These are phyloP conservation scores for Samsoniella hepiali DNA, from an alignment of 2,329 filamentous ascomycete species.

Conservation along the genomic window DNA sequence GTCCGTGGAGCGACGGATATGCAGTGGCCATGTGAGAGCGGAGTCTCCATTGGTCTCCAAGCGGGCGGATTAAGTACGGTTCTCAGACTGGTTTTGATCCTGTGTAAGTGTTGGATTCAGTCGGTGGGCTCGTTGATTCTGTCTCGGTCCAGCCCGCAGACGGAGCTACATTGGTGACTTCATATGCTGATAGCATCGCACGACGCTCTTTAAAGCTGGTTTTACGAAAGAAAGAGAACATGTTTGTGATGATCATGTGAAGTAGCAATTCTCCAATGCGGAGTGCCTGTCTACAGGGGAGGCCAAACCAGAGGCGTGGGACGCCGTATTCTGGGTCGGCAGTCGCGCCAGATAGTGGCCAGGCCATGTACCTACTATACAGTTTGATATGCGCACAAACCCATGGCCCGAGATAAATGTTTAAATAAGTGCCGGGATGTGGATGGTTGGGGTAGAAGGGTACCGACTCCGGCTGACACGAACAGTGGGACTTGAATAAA, in stretches of 20 bases:
- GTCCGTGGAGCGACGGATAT: background rate
- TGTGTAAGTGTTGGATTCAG: no score
- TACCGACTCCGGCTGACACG: slow-evolving; percentile 4
- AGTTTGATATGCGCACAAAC: background rate
- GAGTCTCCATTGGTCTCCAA: background rate
- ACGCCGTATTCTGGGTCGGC: background rate
- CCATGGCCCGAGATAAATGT: background rate
- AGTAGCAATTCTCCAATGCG: background rate
- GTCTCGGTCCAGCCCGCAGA: no score
- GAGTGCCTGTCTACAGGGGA: background rate
- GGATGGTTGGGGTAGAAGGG: background rate
- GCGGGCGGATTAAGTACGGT: background rate
- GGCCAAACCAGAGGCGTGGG: background rate
- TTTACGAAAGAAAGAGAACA: no score
- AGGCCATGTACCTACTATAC: background rate
- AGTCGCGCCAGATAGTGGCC: background rate
- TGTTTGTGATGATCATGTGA: background rate
- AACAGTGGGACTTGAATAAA: background rate
- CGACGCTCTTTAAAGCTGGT: no score
- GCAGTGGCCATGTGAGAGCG: background rate
- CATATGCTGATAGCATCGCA: no score
- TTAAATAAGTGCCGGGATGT: background rate
- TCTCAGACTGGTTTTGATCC: no score
- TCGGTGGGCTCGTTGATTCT: no score
- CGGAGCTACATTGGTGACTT: no score